Base-by-base conservation (phyloP, 257 asterid genomes). In the Echites panduratus region DNA sequence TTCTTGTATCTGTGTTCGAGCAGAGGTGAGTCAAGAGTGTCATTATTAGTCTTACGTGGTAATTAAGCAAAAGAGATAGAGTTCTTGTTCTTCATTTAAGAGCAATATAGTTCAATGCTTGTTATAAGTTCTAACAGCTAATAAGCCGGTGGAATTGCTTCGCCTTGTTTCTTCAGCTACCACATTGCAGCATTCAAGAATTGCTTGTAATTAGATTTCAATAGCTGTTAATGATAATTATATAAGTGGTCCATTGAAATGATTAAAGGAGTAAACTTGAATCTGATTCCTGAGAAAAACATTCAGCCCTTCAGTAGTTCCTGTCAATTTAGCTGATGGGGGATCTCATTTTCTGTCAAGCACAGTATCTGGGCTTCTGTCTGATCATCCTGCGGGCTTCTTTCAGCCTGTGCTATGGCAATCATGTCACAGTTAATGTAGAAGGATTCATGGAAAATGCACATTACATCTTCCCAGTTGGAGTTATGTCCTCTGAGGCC, bases 91-190 rank as follows among this genome's bases (percentile, higher is more conserved):
- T 45, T 61, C 62, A 43, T 71, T 14, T 57, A 7, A 72, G 35
- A 45, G 56, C 19, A 19, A 53, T 5, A 12, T 4, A 48, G 52
- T 48, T 32, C 38, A 32, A 32, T 32, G 38, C 38, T 32, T 32
- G 38, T 32, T 32, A 32, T 32, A 53, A 5, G 59, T 44, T 72
- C 27, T 35, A 56, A 26, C 70, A 45, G 24, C 70, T 75, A 57
- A 16, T 1, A 12, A 47, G 54, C 74, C 74, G 79, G 79, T 59
- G 77, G 54, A 40, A 57, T 68, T 67, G 67, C 68, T 43, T 41
- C 50, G 19, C n/a, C 57, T 38, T 52, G 35, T 52, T 24, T 7
- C 26, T 20, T 66, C 35, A 27, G 43, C 76, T 45, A 44, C 38
- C 76, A 32, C 22, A 49, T 63, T 48, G 64, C 11, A 9, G 49